Evolutionary conservation across 352 stramenopile genomes (phyloP).

Genomic region (Lagenidium giganteum): DNA sequence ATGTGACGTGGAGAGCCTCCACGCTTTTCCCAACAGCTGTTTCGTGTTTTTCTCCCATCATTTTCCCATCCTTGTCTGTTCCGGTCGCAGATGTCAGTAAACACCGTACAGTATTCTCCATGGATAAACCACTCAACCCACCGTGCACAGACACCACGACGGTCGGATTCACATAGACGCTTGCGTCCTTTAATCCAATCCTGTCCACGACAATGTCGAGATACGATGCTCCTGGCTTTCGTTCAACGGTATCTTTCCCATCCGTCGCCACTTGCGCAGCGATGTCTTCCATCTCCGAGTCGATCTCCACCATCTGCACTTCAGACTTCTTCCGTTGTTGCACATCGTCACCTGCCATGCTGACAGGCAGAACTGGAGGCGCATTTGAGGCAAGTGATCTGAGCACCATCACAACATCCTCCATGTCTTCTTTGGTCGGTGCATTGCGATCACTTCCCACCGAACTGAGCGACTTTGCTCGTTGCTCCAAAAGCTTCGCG

Average conservation of each 20-base stretch:
- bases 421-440: constrained; percentile 48
- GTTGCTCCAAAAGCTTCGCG: constrained; percentile 30
- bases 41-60: constrained; percentile 50
- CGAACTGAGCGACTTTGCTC: constrained; percentile 33
- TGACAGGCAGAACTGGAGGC: not conserved
- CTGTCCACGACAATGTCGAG: constrained; percentile 34
- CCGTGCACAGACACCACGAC: constrained; percentile 41
- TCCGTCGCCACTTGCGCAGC: too few relatives aligned
- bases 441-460: constrained; percentile 27
- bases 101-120: not conserved
- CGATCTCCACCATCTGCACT: too few relatives aligned
- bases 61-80: constrained; percentile 36
- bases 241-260: not conserved
- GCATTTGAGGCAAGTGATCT: constrained; percentile 15
- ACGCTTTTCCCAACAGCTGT: constrained; percentile 29
- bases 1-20: constrained; percentile 45
- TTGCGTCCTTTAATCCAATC: constrained; percentile 46
- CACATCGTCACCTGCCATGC: too few relatives aligned
- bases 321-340: too few relatives aligned
- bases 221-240: constrained; percentile 23
- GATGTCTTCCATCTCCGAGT: not conserved
- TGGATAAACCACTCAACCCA: constrained; percentile 12
- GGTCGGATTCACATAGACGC: constrained; percentile 35
- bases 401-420: constrained; percentile 37
- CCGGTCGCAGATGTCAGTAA: not conserved